Conservation (phyloP, 163 green algal species). For the Scenedesmus sp. region DNA sequence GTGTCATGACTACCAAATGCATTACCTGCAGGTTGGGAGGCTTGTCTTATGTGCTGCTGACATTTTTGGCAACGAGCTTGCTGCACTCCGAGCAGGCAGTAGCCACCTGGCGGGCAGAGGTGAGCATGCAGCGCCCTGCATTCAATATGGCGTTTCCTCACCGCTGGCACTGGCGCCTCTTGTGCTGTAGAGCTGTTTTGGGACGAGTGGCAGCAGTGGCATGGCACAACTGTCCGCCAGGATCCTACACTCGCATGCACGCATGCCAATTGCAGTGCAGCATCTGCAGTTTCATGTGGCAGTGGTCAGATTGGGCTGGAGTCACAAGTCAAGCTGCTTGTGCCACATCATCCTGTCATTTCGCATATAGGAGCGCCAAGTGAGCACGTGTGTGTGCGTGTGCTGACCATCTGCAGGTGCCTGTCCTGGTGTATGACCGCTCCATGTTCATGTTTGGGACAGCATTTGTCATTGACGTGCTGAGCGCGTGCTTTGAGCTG, state of each 20-base stretch:
- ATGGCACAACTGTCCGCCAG: too few species aligned
- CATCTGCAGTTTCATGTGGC: not conserved
- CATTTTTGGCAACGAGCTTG: not conserved
- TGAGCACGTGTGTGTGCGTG: too few species aligned
- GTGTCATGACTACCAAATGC: not conserved
- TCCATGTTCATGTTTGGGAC: constrained; percentile 67
- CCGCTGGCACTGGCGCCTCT: not conserved
- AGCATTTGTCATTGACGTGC: constrained; percentile 59
- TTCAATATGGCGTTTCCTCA: not conserved
- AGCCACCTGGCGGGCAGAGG: not conserved
- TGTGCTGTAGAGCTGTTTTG: too few species aligned
- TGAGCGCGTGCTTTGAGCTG: constrained; percentile 64
- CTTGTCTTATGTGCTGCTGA: constrained; percentile 30
- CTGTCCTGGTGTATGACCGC: constrained; percentile 58
- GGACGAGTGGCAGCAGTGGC: too few species aligned
- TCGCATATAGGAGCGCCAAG: not conserved
- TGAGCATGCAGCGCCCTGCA: not conserved
- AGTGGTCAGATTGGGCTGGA: not conserved
- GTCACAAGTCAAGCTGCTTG: not conserved
- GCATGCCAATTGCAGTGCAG: not conserved
- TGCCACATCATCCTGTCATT: not conserved
- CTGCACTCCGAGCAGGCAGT: constrained; percentile 29
- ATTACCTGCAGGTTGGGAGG: not conserved
- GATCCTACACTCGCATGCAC: not conserved
- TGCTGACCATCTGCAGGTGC: constrained; percentile 52